phyloP scores from a whole-genome alignment of 176 grass and related monocot species.

The Musa troglodytarum region DNA sequence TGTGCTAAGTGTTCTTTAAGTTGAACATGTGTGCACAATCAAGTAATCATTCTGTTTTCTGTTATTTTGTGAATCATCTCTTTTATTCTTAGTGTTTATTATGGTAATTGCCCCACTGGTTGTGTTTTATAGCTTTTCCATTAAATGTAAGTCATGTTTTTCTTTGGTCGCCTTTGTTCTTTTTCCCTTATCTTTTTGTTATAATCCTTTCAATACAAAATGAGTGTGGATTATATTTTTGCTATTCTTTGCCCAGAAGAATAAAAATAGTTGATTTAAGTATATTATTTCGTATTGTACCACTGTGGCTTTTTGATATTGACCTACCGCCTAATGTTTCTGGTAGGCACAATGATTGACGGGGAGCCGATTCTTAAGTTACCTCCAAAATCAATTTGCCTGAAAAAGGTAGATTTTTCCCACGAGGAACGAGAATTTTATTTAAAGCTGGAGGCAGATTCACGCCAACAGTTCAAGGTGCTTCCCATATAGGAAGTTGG shows the following conservation, averaged over 20 bases:
- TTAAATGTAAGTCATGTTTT: too few species aligned
- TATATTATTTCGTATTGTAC: neutral
- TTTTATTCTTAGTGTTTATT: too few species aligned
- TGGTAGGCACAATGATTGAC: constrained; percentile 68
- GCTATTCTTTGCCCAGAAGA: neutral
- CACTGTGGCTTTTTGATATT: neutral
- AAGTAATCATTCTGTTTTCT: too few species aligned
- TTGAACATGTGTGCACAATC: too few species aligned
- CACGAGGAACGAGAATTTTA: constrained; percentile 83
- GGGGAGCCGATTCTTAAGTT: constrained; percentile 91
- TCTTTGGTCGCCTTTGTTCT: neutral
- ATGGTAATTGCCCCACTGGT: too few species aligned
- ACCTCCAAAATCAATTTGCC: constrained; percentile 70
- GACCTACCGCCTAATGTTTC: neutral
- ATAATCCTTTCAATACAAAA: neutral
- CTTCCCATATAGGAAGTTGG: neutral
- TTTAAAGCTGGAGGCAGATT: constrained; percentile 78
- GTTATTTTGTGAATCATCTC: too few species aligned
- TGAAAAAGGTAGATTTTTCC: constrained; percentile 79
- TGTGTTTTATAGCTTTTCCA: too few species aligned
- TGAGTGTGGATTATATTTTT: neutral
- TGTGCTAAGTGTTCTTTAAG: too few species aligned
- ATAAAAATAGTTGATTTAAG: neutral
- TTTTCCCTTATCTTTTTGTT: neutral
- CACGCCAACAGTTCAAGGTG: constrained; percentile 96